Conservation (phyloP, 164 flowering plant genomes). For the Nymphaea colorata region DNA sequence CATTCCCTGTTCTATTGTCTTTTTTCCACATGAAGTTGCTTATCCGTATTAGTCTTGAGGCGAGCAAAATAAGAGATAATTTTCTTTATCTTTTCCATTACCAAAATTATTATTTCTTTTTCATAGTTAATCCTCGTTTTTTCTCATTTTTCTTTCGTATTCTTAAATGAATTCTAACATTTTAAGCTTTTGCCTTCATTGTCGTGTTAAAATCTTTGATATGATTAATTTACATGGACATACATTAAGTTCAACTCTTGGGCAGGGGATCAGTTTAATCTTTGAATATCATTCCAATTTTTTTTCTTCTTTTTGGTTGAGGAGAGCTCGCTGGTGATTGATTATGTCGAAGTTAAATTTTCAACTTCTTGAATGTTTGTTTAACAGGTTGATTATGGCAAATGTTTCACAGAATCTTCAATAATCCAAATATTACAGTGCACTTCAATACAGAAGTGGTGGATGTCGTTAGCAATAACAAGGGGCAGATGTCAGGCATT, state of each 20-base stretch:
- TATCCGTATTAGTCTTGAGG: neutral
- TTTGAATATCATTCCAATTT: neutral
- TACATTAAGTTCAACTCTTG: too few species aligned
- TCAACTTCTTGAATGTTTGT: conserved; percentile 93
- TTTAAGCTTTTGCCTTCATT: too few species aligned
- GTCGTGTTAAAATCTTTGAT: too few species aligned
- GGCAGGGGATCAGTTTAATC: neutral
- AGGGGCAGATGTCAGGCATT: conserved; percentile 95
- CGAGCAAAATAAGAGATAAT: neutral
- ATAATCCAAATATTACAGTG: conserved; percentile 93
- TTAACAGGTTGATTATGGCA: conserved; percentile 99
- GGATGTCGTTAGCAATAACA: conserved; percentile 82
- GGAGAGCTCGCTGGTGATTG: conserved; percentile 18
- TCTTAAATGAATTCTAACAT: too few species aligned
- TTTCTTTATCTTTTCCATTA: neutral
- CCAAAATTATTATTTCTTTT: too few species aligned
- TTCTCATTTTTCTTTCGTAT: too few species aligned
- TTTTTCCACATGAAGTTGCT: too few species aligned
- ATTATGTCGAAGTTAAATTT: conserved; percentile 40
- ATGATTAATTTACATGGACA: too few species aligned
- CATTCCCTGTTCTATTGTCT: neutral
- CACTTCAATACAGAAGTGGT: conserved; percentile 90
- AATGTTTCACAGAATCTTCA: conserved; percentile 96
- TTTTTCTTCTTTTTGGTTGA: neutral
- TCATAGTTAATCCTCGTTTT: too few species aligned